Conservation (phyloP, 1,284 basidiomycete species). For the Cutaneotrichosporon mucoides region DNA sequence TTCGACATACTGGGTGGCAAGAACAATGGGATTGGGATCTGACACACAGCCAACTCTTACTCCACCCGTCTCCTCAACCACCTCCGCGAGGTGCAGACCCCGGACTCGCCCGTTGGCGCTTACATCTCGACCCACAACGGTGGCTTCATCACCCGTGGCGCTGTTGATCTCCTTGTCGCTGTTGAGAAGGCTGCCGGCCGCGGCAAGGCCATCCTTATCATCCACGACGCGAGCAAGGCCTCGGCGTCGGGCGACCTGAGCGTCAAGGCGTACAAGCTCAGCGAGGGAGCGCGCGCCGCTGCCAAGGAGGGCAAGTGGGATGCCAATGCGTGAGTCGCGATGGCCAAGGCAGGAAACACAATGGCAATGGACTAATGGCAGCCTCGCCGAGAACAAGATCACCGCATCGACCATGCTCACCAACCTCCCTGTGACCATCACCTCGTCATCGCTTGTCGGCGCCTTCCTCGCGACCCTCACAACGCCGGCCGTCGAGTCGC, state of each 20-base stretch:
- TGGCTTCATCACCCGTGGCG: conserved; percentile 83
- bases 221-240: conserved; percentile 72
- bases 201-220: conserved; percentile 82
- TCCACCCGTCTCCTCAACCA: conserved; percentile 41
- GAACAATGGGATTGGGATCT: not conserved
- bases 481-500: conserved; percentile 40
- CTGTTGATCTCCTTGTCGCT: conserved; percentile 84
- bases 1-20: no score
- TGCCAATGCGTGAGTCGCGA: conserved; percentile 62
- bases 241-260: conserved; percentile 76
- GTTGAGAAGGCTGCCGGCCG: conserved; percentile 55
- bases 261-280: conserved; percentile 87
- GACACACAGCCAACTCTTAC: conserved; percentile 36
- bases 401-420: conserved; percentile 87
- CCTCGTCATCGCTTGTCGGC: conserved; percentile 77
- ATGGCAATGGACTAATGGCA: conserved; percentile 39
- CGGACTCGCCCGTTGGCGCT: conserved; percentile 93
- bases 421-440: conserved; percentile 83
- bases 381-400: conserved; percentile 77
- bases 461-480: conserved; percentile 76
- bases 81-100: conserved; percentile 70
- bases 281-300: conserved; percentile 76
- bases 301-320: conserved; percentile 85
- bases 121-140: conserved; percentile 88
- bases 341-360: no score